These are phyloP conservation scores for Candida glucosophila DNA, from an alignment of 1,139 yeast species.

Conservation along the genomic window DNA sequence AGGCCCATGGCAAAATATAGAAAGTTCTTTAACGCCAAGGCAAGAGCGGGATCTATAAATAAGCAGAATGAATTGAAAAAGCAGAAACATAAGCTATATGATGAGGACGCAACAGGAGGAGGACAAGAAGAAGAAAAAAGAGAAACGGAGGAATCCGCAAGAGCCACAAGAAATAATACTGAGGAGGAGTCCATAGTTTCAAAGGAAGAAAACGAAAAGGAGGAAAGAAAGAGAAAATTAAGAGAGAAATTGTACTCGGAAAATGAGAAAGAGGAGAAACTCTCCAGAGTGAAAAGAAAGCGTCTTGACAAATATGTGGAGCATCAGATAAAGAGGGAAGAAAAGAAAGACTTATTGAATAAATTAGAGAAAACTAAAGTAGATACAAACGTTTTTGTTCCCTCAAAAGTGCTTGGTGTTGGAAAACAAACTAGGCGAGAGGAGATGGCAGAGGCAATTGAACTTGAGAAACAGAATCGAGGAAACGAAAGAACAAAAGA, in stretches of 20 bases:
- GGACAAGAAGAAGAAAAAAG: constrained; percentile 11
- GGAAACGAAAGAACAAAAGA: constrained; percentile 56
- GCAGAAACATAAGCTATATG: constrained; percentile 62
- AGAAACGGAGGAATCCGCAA: constrained; percentile 1
- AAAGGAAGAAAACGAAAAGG: constrained; percentile 48
- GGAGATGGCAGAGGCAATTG: constrained; percentile 65
- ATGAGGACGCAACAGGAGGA: constrained; percentile 36
- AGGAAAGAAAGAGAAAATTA: constrained; percentile 56
- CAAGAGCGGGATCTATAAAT: constrained; percentile 76
- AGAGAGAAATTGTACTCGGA: constrained; percentile 46
- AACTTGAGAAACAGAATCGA: constrained; percentile 65
- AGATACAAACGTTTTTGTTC: constrained; percentile 60
- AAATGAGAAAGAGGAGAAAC: constrained; percentile 54
- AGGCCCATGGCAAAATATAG: constrained; percentile 81
- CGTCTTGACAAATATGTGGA: constrained; percentile 72
- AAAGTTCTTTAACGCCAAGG: constrained; percentile 76
- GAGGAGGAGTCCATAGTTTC: constrained; percentile 54
- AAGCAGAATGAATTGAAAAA: constrained; percentile 64
- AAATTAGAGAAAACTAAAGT: constrained; percentile 66
- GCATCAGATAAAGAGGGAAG: constrained; percentile 84
- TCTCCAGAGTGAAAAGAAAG: constrained; percentile 69
- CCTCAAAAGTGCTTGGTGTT: constrained; percentile 70
- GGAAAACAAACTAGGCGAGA: constrained; percentile 70
- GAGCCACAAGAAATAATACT: constrained; percentile 26
- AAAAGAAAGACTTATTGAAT: constrained; percentile 67